Evolutionary conservation across 1,284 basidiomycete genomes (phyloP).

Genomic region (Cryptococcus floricola): DNA sequence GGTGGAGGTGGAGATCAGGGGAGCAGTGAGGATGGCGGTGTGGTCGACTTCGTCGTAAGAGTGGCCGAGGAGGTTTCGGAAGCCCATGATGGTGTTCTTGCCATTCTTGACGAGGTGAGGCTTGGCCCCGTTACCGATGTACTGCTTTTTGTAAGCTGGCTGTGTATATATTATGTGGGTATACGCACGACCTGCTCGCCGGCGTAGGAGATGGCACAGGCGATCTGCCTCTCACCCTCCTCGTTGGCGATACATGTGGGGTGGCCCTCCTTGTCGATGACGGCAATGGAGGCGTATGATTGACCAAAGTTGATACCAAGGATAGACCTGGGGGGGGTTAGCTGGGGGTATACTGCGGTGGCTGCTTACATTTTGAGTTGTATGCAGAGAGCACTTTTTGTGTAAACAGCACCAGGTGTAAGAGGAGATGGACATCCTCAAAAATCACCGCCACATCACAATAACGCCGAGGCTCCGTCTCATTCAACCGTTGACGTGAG

Average conservation of each 20-base stretch:
- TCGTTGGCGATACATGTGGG: conserved; percentile 96
- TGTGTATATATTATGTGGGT: too few species aligned
- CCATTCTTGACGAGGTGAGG: conserved; percentile 94
- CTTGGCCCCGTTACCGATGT: conserved; percentile 93
- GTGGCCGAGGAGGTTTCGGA: conserved; percentile 90
- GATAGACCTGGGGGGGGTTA: conserved; percentile 36
- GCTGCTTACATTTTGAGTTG: too few species aligned
- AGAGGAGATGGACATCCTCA: too few species aligned
- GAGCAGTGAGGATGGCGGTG: conserved; percentile 49
- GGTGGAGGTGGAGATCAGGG: conserved; percentile 64
- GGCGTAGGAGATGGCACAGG: conserved; percentile 86
- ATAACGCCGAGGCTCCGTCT: too few species aligned
- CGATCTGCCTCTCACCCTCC: conserved; percentile 96
- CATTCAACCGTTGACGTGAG: too few species aligned
- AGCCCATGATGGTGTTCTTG: conserved; percentile 88
- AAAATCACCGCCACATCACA: too few species aligned
- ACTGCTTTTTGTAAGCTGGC: conserved; percentile 53
- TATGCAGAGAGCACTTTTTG: too few species aligned
- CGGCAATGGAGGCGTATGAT: conserved; percentile 89
- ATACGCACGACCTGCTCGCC: conserved; percentile 77
- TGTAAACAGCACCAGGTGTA: too few species aligned
- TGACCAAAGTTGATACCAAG: conserved; percentile 97
- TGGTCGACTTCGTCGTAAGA: conserved; percentile 56
- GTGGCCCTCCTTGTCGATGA: conserved; percentile 91
- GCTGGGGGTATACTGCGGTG: neutral